These are phyloP conservation scores for Aspergillus funiculosus DNA, from an alignment of 495 filamentous ascomycete genomes.

Conservation along the genomic window DNA sequence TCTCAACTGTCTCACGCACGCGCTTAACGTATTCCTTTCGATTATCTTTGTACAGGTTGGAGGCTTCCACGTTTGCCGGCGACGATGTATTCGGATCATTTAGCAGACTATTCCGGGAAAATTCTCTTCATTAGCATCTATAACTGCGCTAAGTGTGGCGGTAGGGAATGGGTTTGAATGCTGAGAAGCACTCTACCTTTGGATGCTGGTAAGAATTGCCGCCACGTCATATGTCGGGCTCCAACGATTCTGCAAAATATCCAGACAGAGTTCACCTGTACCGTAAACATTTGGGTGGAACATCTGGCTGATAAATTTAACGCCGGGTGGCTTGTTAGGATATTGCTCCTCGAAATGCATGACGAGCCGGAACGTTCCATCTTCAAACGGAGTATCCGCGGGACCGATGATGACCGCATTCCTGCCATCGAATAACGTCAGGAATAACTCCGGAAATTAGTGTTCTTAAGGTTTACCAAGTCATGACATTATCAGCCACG, in stretches of 20 bases:
- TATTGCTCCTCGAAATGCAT: conserved; percentile 99
- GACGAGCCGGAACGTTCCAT: conserved; percentile 93
- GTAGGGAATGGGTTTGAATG: too few species aligned
- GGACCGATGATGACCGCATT: conserved; percentile 98
- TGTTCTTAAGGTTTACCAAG: conserved; percentile 59
- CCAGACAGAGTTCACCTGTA: conserved; percentile 91
- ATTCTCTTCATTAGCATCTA: too few species aligned
- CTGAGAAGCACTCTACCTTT: conserved; percentile 70
- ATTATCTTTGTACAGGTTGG: conserved; percentile 98
- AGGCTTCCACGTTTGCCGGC: conserved; percentile 95
- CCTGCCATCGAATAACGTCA: conserved; percentile 47
- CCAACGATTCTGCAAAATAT: conserved; percentile 97
- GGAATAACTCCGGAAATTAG: not conserved
- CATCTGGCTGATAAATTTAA: conserved; percentile 99
- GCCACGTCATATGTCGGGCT: conserved; percentile 98
- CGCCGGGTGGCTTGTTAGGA: conserved; percentile 93
- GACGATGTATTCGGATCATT: conserved; percentile 98
- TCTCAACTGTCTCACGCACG: conserved; percentile 94
- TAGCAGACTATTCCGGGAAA: conserved; percentile 65
- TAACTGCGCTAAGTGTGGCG: too few species aligned
- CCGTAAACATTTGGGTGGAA: conserved; percentile 99
- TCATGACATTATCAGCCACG: conserved; percentile 98
- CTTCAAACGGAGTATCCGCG: conserved; percentile 95
- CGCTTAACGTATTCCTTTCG: conserved; percentile 92
- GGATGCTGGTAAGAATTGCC: conserved; percentile 93